These are phyloP conservation scores for Canavalia ensiformis DNA, from an alignment of 306 rosid genomes.

Conservation along the genomic window DNA sequence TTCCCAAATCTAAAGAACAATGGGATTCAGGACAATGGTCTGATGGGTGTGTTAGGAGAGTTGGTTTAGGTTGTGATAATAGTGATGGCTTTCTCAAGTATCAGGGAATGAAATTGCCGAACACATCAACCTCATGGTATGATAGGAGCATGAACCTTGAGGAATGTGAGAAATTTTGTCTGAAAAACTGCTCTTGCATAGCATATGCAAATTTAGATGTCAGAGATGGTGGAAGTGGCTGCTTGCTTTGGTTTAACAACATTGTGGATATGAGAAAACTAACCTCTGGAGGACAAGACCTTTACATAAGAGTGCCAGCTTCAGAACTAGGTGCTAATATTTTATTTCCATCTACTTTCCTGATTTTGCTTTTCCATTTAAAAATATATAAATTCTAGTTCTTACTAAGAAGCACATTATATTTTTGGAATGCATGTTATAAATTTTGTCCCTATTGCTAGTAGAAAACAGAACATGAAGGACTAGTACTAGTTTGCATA, in stretches of 20 bases:
- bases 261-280: conserved; percentile 44
- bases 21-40: conserved; percentile 45
- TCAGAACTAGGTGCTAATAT: conserved; percentile 48
- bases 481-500: neutral
- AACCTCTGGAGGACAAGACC: conserved; percentile 51
- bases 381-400: neutral
- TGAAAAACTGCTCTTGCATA: conserved; percentile 48
- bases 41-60: conserved; percentile 50
- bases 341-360: neutral
- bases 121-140: conserved; percentile 47
- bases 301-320: conserved; percentile 50
- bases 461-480: conserved; percentile 20
- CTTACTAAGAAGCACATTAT: conserved; percentile 12
- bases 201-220: conserved; percentile 53
- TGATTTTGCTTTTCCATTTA: neutral
- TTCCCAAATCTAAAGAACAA: conserved; percentile 38
- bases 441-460: neutral
- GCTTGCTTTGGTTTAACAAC: conserved; percentile 56
- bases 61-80: conserved; percentile 32
- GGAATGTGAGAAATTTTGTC: conserved; percentile 51
- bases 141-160: conserved; percentile 40
- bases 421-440: conserved; percentile 7
- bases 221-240: conserved; percentile 56
- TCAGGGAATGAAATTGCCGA: conserved; percentile 34
- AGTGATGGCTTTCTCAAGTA: conserved; percentile 35